These are phyloP conservation scores for Apiosordaria backusii DNA, from an alignment of 495 filamentous ascomycete genomes.

Conservation along the genomic window DNA sequence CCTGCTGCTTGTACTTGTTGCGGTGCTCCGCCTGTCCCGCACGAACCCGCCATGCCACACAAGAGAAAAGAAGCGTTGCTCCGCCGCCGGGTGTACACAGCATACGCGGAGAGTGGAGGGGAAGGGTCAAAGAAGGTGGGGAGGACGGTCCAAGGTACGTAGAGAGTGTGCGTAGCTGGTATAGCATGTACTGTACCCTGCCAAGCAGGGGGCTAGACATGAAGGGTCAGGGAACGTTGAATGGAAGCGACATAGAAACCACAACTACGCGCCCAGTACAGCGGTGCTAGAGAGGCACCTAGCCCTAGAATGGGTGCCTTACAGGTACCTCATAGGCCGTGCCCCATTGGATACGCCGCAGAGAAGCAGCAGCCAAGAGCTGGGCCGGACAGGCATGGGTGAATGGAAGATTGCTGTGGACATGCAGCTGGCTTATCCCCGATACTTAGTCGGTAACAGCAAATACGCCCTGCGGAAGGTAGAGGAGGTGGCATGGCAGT, in stretches of 20 bases:
- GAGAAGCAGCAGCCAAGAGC: neutral
- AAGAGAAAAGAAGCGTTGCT: conserved; percentile 1
- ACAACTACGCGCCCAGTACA: neutral
- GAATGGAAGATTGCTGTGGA: neutral
- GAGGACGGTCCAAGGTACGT: neutral
- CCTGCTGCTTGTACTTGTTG: neutral
- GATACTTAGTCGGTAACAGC: neutral
- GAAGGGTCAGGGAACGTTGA: neutral
- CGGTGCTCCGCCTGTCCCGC: conserved; percentile 14
- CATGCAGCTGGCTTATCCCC: neutral
- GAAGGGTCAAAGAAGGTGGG: neutral
- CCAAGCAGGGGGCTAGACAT: neutral
- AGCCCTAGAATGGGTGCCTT: conserved; percentile 1
- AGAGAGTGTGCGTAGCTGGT: neutral
- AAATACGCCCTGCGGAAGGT: neutral
- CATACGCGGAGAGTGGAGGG: neutral
- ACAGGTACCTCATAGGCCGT: neutral
- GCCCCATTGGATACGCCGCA: neutral
- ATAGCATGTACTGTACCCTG: neutral
- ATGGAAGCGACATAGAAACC: neutral
- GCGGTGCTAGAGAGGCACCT: neutral
- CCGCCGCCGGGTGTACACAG: conserved; percentile 2
- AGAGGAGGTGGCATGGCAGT: neutral
- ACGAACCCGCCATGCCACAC: neutral
- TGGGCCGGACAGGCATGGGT: neutral